Evolutionary conservation across 129 eudicot genomes (phyloP), one percentile per base, ranked within the genome.

Genomic region (Dittrichia graveolens): DNA sequence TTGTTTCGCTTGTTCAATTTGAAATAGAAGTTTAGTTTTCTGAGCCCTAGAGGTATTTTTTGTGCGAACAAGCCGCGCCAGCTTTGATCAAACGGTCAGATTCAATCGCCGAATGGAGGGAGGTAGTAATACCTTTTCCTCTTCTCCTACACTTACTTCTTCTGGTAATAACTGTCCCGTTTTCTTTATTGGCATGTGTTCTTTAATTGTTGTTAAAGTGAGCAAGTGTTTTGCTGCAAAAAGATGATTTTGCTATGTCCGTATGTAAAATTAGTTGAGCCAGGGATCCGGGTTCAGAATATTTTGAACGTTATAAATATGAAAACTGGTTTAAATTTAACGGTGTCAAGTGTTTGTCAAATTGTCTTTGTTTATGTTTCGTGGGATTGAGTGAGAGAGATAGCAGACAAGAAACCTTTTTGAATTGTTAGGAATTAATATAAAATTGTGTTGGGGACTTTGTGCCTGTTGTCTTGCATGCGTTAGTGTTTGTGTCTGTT

Each of bases 101-200:
- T 80, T 83, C 81, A 68, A 57, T 81, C 94, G 39, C 83, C 88
- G 88, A 77, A 90, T 90, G 96, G 96, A 85, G 94, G 94, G 96
- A 90, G 94, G 96, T 90, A 87, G 85, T 87, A 67, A 70, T 83
- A 78, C 60, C 42, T 18, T 45, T 40, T 63, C 52, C 38, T 62
- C 67, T 63, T 71, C 62, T 77, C 47, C 88, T 86, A 56, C 78
- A 76, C 80, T 86, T 89, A 79, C 76, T 88, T 79, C 69, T 78
- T 88, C 88, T 81, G 91, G 89, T 86, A 89, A 72, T 49, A 77
- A 69, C 78, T 63, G 68, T 63, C 42, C 80, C 77, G 71, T 79
- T 83, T 80, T 39, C 67, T 73, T 75, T 61, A 65, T 79, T 55
- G 12, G 35, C 14, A 43, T 34, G 46, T 3, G 16, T 63, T 54